Base-by-base conservation (phyloP, 345 rosid species). In the Raphanus raphanistrum region DNA sequence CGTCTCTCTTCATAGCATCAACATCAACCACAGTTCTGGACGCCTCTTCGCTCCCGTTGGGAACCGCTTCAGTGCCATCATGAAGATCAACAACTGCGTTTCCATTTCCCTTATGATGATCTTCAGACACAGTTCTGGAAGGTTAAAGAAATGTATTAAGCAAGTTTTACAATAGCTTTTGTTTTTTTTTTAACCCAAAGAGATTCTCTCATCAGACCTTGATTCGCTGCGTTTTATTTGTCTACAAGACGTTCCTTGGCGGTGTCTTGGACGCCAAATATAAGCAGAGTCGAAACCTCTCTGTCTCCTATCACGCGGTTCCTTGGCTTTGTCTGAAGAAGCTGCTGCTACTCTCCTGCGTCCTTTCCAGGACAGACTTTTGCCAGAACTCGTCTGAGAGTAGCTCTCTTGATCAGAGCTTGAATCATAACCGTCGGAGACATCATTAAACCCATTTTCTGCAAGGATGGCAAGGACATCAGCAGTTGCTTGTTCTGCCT, bases 401-500 rank as follows among this genome's bases (percentile, higher is more conserved):
- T 83, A 83, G 35, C 75, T 75, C 32, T 90, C 96, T 72, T 84
- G 85, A 68, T 92, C 96, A n/a, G 97, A 92, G 83, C 78, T 85
- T 1, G 94, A 95, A 85, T 88, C 90, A 85, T 76, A 80, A 31
- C 78, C 80, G 82, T 87, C 97, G 0, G 55, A n/a, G 73, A 81
- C 70, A 70, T 92, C 93, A 82, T 77, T 84, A 17, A 84, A 73
- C 13, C 92, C 99, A 74, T 85, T 85, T 71, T 77, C 85, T 84
- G 88, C 97, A 73, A 95, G 79, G 72, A 95, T 90, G 7, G 97
- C 89, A 72, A 95, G 96, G 71, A 95, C 94, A 78, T 90, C 92
- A 72, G 76, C 92, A 13, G 96, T 88, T 60, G 98, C 98, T 77
- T 86, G 89, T 86, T 95, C 98, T 13, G 99, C 98, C 78, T 85